phyloP scores from a whole-genome alignment of 805 yeast species.

The Hanseniaspora pseudoguilliermondii region DNA sequence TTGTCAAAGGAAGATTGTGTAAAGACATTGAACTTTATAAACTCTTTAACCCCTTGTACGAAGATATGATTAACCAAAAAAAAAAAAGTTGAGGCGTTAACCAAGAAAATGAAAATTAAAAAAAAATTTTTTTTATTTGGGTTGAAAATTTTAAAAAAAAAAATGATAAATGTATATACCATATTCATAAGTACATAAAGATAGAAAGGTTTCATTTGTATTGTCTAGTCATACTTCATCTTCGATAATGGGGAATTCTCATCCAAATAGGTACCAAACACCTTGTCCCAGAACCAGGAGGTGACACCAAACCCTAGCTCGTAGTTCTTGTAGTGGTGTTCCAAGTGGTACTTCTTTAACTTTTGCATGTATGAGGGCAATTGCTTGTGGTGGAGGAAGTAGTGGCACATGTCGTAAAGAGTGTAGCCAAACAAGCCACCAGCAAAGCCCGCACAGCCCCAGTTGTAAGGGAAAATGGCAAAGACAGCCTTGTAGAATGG shows the following conservation, averaged over 20 bases:
- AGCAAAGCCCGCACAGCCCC: slow-evolving; percentile 85
- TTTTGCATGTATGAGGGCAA: slow-evolving; percentile 67
- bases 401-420: slow-evolving; percentile 86
- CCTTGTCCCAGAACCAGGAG: slow-evolving; percentile 81
- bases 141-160: too few relatives aligned
- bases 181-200: background rate
- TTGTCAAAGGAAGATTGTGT: too few relatives aligned
- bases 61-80: too few relatives aligned
- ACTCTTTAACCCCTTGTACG: too few relatives aligned
- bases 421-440: slow-evolving; percentile 94
- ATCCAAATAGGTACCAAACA: slow-evolving; percentile 70
- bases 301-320: slow-evolving; percentile 97
- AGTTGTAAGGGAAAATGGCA: slow-evolving; percentile 58
- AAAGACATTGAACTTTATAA: too few relatives aligned
- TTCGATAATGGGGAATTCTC: slow-evolving; percentile 28
- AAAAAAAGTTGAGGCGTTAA: too few relatives aligned
- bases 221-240: slow-evolving; percentile 25
- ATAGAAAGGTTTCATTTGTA: background rate
- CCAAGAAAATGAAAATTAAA: too few relatives aligned
- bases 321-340: slow-evolving; percentile 94
- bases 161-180: too few relatives aligned
- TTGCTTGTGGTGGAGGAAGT: slow-evolving; percentile 76
- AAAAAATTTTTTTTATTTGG: too few relatives aligned
- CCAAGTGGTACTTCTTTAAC: slow-evolving; percentile 81
- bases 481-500: slow-evolving; percentile 80